Conservation (phyloP, 2,329 filamentous ascomycete species). For the Botryosphaeria dothidea region DNA sequence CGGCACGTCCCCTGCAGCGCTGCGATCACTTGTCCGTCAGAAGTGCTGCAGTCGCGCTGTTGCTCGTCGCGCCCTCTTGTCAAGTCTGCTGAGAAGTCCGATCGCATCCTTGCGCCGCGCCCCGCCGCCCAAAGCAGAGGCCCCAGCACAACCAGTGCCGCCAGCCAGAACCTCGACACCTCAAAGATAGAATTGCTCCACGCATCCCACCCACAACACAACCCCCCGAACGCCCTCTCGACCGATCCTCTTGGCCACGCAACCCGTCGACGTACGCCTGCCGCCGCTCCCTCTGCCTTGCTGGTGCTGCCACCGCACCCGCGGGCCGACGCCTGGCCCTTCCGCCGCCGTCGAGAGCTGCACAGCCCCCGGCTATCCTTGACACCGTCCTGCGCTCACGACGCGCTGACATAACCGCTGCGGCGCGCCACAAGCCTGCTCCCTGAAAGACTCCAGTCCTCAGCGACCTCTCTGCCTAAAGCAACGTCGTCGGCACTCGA, state of each 20-base stretch:
- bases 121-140: constrained; percentile 3
- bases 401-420: constrained; percentile 20
- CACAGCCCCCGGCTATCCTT: constrained; percentile 21
- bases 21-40: neutral
- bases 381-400: constrained; percentile 18
- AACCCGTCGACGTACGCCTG: constrained; percentile 14
- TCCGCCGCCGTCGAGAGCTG: constrained; percentile 18
- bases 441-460: constrained; percentile 9
- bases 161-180: constrained; percentile 17
- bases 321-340: constrained; percentile 20
- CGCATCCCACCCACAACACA: constrained; percentile 1
- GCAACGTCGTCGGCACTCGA: neutral
- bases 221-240: neutral
- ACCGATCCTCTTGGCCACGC: constrained; percentile 11
- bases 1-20: constrained; percentile 4
- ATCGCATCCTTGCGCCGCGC: constrained; percentile 16
- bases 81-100: neutral
- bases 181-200: constrained; percentile 19
- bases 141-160: constrained; percentile 1
- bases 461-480: neutral
- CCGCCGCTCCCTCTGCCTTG: neutral
- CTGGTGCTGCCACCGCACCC: constrained; percentile 1
- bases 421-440: constrained; percentile 13
- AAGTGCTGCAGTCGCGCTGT: neutral
- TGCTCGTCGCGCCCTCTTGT: neutral